Percentiles rank a stretch among this genome's conserved stretches.
phyloP scores from a whole-genome alignment of 2,329 filamentous ascomycete genomes.

The Magnaporthiopsis rhizophila region DNA sequence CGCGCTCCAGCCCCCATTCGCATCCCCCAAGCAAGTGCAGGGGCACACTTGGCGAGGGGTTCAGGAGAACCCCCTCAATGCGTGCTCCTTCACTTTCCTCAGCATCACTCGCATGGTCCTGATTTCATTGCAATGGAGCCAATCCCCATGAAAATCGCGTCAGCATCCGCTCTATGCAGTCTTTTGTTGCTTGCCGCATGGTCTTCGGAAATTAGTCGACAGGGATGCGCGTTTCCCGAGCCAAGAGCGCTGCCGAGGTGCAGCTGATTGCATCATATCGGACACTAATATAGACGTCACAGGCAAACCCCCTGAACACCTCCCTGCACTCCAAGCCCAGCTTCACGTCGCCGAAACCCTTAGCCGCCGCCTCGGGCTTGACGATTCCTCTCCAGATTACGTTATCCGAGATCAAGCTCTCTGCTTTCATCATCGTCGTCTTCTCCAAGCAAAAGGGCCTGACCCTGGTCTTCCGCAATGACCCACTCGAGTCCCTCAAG shows the following conservation, averaged over 20 bases:
- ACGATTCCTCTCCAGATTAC: conserved; percentile 98
- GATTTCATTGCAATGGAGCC: neutral
- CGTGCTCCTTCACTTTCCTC: neutral
- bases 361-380: conserved; percentile 83
- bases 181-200: conserved; percentile 20
- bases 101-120: neutral
- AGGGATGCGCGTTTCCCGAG: conserved; percentile 25
- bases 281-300: conserved; percentile 11
- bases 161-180: neutral
- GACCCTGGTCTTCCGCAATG: conserved; percentile 94
- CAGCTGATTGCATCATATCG: neutral
- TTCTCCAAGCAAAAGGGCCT: conserved; percentile 97
- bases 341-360: conserved; percentile 86
- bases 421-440: conserved; percentile 93
- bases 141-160: neutral
- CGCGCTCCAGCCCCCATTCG: too few relatives aligned
- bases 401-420: conserved; percentile 88
- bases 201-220: conserved; percentile 23
- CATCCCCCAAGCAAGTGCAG: neutral
- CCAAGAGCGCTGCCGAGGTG: neutral
- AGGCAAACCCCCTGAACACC: conserved; percentile 94
- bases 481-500: conserved; percentile 94
- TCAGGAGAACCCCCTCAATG: neutral
- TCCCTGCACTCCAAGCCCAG: conserved; percentile 85
- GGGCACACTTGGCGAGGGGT: neutral